A percentile compares a stretch with the other conserved stretches of the same genome.
Conservation (phyloP, 345 rosid species). For the Gossypium raimondii region DNA sequence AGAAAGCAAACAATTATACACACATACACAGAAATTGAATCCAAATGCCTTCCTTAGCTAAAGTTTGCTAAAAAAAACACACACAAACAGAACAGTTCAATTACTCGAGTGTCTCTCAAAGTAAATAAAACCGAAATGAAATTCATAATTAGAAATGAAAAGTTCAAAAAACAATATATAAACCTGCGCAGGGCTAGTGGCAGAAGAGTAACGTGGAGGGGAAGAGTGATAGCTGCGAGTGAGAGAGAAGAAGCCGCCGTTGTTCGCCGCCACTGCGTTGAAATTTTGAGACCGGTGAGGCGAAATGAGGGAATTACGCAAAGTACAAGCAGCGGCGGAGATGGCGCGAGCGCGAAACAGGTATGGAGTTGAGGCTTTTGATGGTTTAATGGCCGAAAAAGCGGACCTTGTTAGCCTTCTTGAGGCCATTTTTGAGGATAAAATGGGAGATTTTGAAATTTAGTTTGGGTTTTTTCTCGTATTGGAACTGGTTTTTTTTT, state of each 20-base stretch:
- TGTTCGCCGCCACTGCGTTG: background rate
- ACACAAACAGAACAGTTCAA: background rate
- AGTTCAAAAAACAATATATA: background rate
- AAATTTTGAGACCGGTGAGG: background rate
- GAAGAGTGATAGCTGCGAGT: constrained; percentile 36
- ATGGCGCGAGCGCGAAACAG: constrained; percentile 25
- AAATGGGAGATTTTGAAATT: background rate
- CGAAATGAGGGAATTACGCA: constrained; percentile 1
- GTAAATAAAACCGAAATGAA: background rate
- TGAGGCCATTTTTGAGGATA: constrained; percentile 28
- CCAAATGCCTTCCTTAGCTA: background rate
- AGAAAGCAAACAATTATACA: background rate
- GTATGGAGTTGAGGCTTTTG: constrained; percentile 2
- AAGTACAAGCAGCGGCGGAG: constrained; percentile 17
- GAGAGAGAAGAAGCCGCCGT: constrained; percentile 19
- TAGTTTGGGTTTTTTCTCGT: background rate
- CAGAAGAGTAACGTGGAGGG: constrained; percentile 34
- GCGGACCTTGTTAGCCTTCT: constrained; percentile 33
- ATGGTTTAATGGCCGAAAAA: constrained; percentile 23
- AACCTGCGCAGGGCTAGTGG: constrained; percentile 45
- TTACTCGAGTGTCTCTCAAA: background rate
- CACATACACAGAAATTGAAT: background rate
- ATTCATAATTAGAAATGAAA: background rate
- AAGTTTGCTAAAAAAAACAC: background rate
- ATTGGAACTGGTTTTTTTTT: background rate